These are phyloP conservation scores for Ceratocystis alfenasii DNA, from an alignment of 2,329 filamentous ascomycete genomes.

Conservation along the genomic window DNA sequence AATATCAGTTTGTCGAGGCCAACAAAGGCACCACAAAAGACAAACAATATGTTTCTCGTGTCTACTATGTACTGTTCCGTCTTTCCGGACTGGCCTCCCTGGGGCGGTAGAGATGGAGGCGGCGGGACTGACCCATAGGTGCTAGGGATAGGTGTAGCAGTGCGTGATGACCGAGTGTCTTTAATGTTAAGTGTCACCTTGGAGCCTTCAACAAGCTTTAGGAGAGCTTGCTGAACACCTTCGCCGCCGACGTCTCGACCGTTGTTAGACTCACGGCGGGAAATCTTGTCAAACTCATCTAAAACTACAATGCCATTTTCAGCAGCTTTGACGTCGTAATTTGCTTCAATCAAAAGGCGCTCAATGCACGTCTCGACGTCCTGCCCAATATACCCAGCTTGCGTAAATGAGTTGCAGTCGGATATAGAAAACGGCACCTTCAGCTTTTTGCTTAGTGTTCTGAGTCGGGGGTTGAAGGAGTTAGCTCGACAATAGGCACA, in stretches of 20 bases:
- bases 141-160: conserved; percentile 41
- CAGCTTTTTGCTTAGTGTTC: conserved; percentile 82
- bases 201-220: conserved; percentile 94
- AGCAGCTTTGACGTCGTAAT: conserved; percentile 72
- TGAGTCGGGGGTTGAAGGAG: conserved; percentile 31
- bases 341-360: conserved; percentile 74
- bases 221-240: conserved; percentile 85
- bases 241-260: conserved; percentile 92
- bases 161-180: conserved; percentile 50
- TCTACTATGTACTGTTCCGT: conserved; percentile 62
- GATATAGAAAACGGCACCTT: conserved; percentile 92
- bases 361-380: conserved; percentile 96
- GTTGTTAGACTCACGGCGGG: conserved; percentile 72
- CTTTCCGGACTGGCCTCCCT: conserved; percentile 37
- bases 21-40: conserved; percentile 91
- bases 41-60: conserved; percentile 93
- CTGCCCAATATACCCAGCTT: conserved; percentile 94
- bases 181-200: conserved; percentile 88
- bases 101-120: conserved; percentile 35
- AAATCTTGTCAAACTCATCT: conserved; percentile 96
- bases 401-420: conserved; percentile 90
- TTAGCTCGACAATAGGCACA: conserved; percentile 4
- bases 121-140: conserved; percentile 37
- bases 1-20: conserved; percentile 80
- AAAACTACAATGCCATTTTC: conserved; percentile 91